A percentile compares a stretch with the other conserved stretches of the same genome.
Evolutionary conservation across 805 yeast genomes (phyloP).

Genomic region (Lipomyces starkeyi): DNA sequence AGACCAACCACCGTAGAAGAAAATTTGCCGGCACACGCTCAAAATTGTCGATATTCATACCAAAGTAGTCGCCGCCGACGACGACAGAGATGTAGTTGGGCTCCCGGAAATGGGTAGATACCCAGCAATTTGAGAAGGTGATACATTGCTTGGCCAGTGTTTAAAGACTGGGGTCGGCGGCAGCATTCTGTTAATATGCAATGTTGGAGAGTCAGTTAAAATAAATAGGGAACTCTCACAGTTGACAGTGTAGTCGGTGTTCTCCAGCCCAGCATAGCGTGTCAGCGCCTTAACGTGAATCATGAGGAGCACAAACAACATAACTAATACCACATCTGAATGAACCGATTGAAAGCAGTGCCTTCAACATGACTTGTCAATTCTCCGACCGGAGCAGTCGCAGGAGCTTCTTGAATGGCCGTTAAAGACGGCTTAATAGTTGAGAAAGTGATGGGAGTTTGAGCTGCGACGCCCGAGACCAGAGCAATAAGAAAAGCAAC

Average conservation of each 20-base stretch:
- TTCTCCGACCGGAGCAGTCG: conserved; percentile 45
- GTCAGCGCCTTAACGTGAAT: too few relatives aligned
- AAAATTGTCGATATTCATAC: conserved; percentile 55
- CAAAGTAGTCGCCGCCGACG: conserved; percentile 59
- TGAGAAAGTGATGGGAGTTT: conserved; percentile 43
- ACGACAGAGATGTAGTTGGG: conserved; percentile 59
- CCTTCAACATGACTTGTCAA: conserved; percentile 50
- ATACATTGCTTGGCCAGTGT: conserved; percentile 54
- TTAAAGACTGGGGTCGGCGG: conserved; percentile 52
- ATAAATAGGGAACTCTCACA: too few relatives aligned
- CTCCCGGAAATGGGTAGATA: conserved; percentile 58
- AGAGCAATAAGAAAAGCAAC: too few relatives aligned
- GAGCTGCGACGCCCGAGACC: conserved; percentile 23
- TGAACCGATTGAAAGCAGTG: conserved; percentile 50
- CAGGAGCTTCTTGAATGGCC: conserved; percentile 39
- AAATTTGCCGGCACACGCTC: conserved; percentile 54
- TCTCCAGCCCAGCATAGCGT: conserved; percentile 47
- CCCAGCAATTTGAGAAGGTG: conserved; percentile 57
- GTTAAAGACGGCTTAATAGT: conserved; percentile 45
- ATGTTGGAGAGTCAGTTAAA: neutral
- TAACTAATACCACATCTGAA: conserved; percentile 54
- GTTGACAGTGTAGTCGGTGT: conserved; percentile 45
- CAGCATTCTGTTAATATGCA: conserved; percentile 53
- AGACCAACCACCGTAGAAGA: conserved; percentile 57
- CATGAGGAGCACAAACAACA: neutral